Evolutionary conservation across 352 stramenopile genomes (phyloP), one percentile per base, ranked within the genome.

Genomic region (Hyaloperonospora brassicae): DNA sequence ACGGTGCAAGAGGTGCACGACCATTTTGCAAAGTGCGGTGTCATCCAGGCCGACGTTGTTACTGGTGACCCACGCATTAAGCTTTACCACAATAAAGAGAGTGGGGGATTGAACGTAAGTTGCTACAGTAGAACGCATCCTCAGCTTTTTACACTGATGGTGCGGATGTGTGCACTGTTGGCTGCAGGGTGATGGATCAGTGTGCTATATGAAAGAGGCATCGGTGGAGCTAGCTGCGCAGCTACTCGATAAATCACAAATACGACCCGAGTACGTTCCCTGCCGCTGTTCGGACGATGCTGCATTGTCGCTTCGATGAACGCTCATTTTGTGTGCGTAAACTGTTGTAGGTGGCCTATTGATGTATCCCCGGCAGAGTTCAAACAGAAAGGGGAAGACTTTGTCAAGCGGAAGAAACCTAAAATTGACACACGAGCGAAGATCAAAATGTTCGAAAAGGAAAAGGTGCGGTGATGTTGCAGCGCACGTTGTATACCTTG

Each of bases 181-280:
- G 5, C 36, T 57, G n/a, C 34, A 93, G 79, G 96, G 96, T 5
- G 96, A 98, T 68, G 93, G 72, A 24, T 95, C 87, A 3, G 76
- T 98, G 22, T 98, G 95, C 63, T 98, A 97, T 65, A 97, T 97
- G 66, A 95, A 96, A 46, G 77, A 94, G 34, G 92, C 96, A 38
- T 98, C 89, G 4, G 95, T 98, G 1, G 87, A 98, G 34, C 65
- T 98, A 27, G 94, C 95, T 2, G 66, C 98, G 12, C 81, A 97
- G 55, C 66, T 98, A 12, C 79, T 98, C 4, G 88, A 98, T 58
- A 89, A 89, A 53, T 90, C 80, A 13, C 64, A 79, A 23, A 88
- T 93, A 42, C 76, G 83, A 45, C 83, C 80, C 49, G 78, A 89
- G 79, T 93, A 76, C 46, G 76, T 73, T 41, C 3, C 23, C 27